Percentiles rank a stretch among this genome's conserved stretches.
These are phyloP conservation scores for Paramyrothecium roridum DNA, from an alignment of 2,329 filamentous ascomycete species.

Conservation along the genomic window DNA sequence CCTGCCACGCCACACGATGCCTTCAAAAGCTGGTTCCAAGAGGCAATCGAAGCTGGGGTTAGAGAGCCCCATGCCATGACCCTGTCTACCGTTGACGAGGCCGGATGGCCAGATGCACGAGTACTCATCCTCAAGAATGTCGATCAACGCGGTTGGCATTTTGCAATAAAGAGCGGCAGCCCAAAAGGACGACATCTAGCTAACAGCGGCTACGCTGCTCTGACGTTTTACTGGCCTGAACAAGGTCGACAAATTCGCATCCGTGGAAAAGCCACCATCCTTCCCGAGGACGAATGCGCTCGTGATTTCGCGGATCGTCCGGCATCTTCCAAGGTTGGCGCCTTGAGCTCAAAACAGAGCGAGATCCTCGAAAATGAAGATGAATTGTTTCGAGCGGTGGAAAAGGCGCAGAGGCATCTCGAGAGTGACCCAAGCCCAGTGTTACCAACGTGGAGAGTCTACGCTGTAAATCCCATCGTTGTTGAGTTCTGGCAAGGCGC, in stretches of 20 bases:
- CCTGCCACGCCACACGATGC: constrained; percentile 5
- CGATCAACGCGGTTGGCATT: constrained; percentile 7
- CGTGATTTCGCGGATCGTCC: constrained; percentile 6
- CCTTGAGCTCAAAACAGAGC: constrained; percentile 4
- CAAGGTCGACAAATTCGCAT: constrained; percentile 6
- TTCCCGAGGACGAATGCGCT: constrained; percentile 2
- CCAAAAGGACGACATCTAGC: constrained; percentile 8
- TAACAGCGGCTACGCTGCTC: constrained; percentile 1
- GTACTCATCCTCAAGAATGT: constrained; percentile 9
- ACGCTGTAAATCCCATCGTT: constrained; percentile 1
- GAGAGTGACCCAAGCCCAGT: not conserved
- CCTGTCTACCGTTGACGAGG: constrained; percentile 6
- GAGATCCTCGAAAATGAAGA: not conserved
- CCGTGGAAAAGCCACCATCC: not conserved
- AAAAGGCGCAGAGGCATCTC: not conserved
- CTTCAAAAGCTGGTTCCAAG: constrained; percentile 1
- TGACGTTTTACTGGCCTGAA: constrained; percentile 9
- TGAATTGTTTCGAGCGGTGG: not conserved
- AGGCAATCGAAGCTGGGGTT: constrained; percentile 3
- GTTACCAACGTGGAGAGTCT: constrained; percentile 1
- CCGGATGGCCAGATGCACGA: constrained; percentile 6
- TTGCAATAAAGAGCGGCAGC: constrained; percentile 7
- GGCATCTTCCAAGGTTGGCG: constrained; percentile 1
- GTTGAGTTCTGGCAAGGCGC: constrained; percentile 7
- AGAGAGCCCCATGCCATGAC: constrained; percentile 9